Evolutionary conservation across 2,329 filamentous ascomycete genomes (phyloP), one percentile per base, ranked within the genome.

Genomic region (Ascochyta viciae-villosae): DNA sequence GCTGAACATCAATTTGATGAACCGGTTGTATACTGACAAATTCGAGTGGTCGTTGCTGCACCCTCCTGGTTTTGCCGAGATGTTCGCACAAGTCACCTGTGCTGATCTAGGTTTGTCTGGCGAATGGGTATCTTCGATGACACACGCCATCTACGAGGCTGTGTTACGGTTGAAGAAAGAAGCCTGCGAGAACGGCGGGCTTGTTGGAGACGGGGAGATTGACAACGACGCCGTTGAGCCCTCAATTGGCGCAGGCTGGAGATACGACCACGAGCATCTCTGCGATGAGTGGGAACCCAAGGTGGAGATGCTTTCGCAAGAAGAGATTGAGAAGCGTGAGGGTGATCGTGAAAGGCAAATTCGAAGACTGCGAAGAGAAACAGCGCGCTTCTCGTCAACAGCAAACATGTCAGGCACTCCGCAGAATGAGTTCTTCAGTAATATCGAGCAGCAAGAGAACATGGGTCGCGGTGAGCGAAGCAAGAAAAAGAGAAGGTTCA

Each of bases 21-120:
- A 96, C 52, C 88, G 90, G 66, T 84, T 98, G 12, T 98, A 97
- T 76, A 96, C 91, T 3, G 95, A 99, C 81, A 96, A 93, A 71
- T 98, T 99, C 62, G 94, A 98, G 74, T 98, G 94, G 94, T 98
- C 94, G 5, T 81, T 99, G 19, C 82, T 96, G 16, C 93, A 98
- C 69, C 92, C 93, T 2, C 90, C 92, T 1, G 94, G 94, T 22
- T 92, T 94, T 38, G 92, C 95, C 0, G 94, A 99, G 75, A 87
- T 89, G 12, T 98, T 98, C 74, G 93, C 95, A 31, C 92, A 91
- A 72, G 87, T 92, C 62, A 98, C 95, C 0, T 98, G 95, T 73
- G 90, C 92, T 26, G 95, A 99, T 73, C 81, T 99, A 8, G 94
- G 94, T 6, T 81, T 99, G 49, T 84, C 88, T 6, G 92, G 92